Conservation (phyloP, 2,329 filamentous ascomycete genomes). For the Dothiorella sarmentorum region DNA sequence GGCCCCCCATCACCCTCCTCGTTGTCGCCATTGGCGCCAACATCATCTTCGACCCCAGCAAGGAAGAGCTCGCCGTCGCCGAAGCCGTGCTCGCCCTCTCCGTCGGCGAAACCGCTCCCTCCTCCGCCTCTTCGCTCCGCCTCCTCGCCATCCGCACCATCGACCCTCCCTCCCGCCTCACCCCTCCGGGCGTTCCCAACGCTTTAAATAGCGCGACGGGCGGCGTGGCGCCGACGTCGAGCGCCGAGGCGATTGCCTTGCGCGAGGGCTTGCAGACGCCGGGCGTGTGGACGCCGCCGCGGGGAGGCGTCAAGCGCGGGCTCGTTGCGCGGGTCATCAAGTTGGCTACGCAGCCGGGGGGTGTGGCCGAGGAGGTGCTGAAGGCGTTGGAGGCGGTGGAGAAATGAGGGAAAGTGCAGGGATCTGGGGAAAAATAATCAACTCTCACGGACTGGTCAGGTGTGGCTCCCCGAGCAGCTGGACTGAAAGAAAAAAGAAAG, state of each 20-base stretch:
- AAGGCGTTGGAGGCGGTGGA: slow-evolving; percentile 76
- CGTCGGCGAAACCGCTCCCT: slow-evolving; percentile 47
- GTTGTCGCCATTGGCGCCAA: slow-evolving; percentile 83
- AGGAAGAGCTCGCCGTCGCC: slow-evolving; percentile 89
- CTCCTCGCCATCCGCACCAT: slow-evolving; percentile 48
- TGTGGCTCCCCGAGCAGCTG: too few relatives aligned
- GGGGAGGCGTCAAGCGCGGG: slow-evolving; percentile 75
- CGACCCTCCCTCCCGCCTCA: slow-evolving; percentile 49
- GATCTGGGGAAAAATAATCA: background rate
- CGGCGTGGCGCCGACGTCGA: slow-evolving; percentile 36
- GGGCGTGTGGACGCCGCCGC: slow-evolving; percentile 80
- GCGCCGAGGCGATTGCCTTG: slow-evolving; percentile 40
- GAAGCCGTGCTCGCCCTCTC: slow-evolving; percentile 86
- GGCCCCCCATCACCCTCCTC: slow-evolving; percentile 84
- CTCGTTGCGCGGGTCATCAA: slow-evolving; percentile 72
- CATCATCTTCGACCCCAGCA: slow-evolving; percentile 88
- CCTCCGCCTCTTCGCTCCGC: slow-evolving; percentile 25
- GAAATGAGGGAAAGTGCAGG: slow-evolving; percentile 24
- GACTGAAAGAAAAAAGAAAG: background rate
- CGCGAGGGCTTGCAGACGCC: slow-evolving; percentile 56
- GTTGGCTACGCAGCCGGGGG: slow-evolving; percentile 70
- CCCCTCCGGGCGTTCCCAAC: slow-evolving; percentile 47
- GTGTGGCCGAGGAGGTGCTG: slow-evolving; percentile 82
- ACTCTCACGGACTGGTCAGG: background rate
- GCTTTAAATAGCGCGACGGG: slow-evolving; percentile 46